Conservation (phyloP, 371 early-diverging fungal genomes). For the Apophysomyces ossiformis region DNA sequence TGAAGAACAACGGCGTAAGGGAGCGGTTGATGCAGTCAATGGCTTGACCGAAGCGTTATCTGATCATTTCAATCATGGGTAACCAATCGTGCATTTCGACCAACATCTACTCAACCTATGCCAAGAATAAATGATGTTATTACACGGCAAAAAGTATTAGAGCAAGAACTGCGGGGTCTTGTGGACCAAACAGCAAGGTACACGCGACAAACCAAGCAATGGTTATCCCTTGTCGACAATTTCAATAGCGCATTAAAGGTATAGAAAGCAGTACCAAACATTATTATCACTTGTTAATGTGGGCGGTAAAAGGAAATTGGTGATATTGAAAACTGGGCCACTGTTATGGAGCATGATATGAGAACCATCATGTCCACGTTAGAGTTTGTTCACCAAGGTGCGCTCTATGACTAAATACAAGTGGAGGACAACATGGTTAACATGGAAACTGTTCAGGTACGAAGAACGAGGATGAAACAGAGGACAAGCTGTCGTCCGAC, state of each 20-base stretch:
- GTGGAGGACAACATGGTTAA: neutral
- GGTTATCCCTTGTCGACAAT: slow-evolving; percentile 61
- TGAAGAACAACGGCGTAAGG: slow-evolving; percentile 57
- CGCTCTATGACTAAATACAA: neutral
- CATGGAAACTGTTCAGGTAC: neutral
- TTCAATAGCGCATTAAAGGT: slow-evolving; percentile 69
- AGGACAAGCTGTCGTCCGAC: slow-evolving; percentile 19
- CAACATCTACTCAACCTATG: neutral
- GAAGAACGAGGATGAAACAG: slow-evolving; percentile 1
- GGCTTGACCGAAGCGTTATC: slow-evolving; percentile 59
- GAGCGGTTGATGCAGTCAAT: slow-evolving; percentile 48
- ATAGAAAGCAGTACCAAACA: neutral
- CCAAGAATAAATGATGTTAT: slow-evolving; percentile 58
- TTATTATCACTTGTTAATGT: neutral
- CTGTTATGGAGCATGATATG: slow-evolving; percentile 46
- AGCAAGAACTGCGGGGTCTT: slow-evolving; percentile 58
- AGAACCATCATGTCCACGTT: slow-evolving; percentile 32
- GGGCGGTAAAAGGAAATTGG: slow-evolving; percentile 66
- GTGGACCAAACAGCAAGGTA: slow-evolving; percentile 52
- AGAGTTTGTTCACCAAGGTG: slow-evolving; percentile 39
- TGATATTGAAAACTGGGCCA: slow-evolving; percentile 83
- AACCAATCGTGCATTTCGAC: neutral
- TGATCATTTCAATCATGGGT: slow-evolving; percentile 61
- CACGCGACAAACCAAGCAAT: slow-evolving; percentile 63
- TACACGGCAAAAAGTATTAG: slow-evolving; percentile 64